Conservation (phyloP, 768 basidiomycete species). For the Agaricus subrufescens region DNA sequence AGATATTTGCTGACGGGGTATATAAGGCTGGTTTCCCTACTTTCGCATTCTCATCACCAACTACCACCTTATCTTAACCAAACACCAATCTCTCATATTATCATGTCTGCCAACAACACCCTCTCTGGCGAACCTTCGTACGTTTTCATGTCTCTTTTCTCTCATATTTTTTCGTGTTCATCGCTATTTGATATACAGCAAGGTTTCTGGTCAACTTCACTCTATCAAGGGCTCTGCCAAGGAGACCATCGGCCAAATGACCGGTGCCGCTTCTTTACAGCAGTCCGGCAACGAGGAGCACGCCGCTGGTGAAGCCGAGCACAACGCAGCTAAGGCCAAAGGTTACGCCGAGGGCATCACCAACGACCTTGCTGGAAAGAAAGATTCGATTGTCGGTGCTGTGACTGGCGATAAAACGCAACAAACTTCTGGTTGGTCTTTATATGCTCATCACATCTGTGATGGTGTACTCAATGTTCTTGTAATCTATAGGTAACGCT, state of each 20-base stretch:
- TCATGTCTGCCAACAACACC: constrained; percentile 20
- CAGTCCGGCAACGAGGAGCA: constrained; percentile 50
- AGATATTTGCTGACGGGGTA: background rate
- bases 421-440: constrained; percentile 32
- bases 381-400: constrained; percentile 45
- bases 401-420: constrained; percentile 45
- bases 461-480: too few relatives aligned
- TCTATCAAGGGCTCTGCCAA: constrained; percentile 27
- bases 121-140: constrained; percentile 25
- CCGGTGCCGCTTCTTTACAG: constrained; percentile 41
- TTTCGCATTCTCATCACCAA: background rate
- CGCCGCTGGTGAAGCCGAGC: constrained; percentile 44
- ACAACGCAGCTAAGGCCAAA: constrained; percentile 44
- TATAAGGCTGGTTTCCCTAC: background rate
- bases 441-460: background rate
- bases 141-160: background rate
- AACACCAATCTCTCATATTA: background rate
- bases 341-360: constrained; percentile 44
- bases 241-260: constrained; percentile 40
- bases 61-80: background rate
- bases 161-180: background rate
- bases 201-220: constrained; percentile 13
- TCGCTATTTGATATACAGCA: constrained; percentile 4
- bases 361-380: constrained; percentile 43
- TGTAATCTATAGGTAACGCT: constrained; percentile 8